These are phyloP conservation scores for Penicillium sp. DNA, from an alignment of 2,329 filamentous ascomycete genomes.

Conservation along the genomic window DNA sequence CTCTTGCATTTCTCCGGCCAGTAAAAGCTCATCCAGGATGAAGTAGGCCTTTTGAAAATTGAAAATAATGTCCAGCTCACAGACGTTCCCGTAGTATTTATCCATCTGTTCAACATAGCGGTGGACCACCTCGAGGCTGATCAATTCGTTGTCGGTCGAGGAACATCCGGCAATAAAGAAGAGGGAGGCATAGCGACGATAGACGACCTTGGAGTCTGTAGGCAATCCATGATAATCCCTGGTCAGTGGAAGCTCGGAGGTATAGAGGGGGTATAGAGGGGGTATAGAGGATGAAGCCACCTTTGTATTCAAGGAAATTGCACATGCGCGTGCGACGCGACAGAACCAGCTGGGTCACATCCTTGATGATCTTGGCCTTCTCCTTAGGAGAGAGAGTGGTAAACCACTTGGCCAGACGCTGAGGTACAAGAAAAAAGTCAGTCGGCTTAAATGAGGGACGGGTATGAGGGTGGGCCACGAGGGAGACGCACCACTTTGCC, in stretches of 20 bases:
- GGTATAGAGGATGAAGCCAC: constrained; percentile 46
- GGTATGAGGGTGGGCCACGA: constrained; percentile 40
- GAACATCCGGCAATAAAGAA: constrained; percentile 99
- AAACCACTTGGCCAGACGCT: constrained; percentile 99
- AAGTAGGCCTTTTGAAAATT: constrained; percentile 99
- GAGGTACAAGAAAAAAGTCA: constrained; percentile 31
- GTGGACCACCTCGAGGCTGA: constrained; percentile 97
- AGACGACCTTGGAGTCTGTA: constrained; percentile 95
- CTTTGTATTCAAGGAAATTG: constrained; percentile 99
- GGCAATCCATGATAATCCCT: background rate
- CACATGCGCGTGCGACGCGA: constrained; percentile 97
- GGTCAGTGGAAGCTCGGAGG: background rate
- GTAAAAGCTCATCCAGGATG: constrained; percentile 91
- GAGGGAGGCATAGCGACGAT: constrained; percentile 95
- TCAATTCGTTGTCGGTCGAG: constrained; percentile 96
- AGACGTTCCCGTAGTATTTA: constrained; percentile 99
- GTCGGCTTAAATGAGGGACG: constrained; percentile 22
- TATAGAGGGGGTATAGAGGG: background rate
- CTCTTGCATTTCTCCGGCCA: constrained; percentile 96
- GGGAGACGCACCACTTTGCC: constrained; percentile 86
- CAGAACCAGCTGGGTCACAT: constrained; percentile 95
- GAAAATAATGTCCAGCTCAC: constrained; percentile 99
- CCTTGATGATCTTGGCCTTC: constrained; percentile 99
- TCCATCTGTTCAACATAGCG: constrained; percentile 99
- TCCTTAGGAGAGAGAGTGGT: constrained; percentile 95